Evolutionary conservation across 768 basidiomycete genomes (phyloP).

Genomic region (Mycena venus): DNA sequence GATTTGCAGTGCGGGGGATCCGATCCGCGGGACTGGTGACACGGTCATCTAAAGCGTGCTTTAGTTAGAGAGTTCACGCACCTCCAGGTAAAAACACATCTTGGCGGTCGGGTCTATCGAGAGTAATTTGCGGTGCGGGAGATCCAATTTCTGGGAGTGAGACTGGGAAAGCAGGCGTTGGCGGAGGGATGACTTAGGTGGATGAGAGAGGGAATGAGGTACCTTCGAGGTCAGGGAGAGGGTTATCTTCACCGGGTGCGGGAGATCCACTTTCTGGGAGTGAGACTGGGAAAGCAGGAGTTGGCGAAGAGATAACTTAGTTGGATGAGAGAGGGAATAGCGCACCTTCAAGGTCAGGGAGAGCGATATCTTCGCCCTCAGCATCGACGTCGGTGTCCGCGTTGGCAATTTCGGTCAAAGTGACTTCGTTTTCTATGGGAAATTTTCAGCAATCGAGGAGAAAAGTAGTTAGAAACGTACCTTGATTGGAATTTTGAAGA

Average conservation of each 20-base stretch:
- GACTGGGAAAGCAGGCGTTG: background rate
- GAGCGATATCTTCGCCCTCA: conserved; percentile 1
- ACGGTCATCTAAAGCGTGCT: too few species aligned
- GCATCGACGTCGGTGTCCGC: conserved; percentile 20
- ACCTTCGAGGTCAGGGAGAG: background rate
- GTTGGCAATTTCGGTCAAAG: conserved; percentile 25
- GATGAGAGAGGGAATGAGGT: background rate
- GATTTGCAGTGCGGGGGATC: background rate
- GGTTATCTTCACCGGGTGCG: background rate
- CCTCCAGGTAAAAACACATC: too few species aligned
- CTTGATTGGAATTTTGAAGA: conserved; percentile 29
- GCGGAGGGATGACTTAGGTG: background rate
- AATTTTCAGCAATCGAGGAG: background rate
- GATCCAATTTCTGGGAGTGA: background rate
- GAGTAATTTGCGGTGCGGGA: background rate
- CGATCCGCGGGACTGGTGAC: too few species aligned
- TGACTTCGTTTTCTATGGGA: conserved; percentile 21
- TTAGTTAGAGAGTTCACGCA: too few species aligned
- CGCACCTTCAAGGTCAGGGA: background rate
- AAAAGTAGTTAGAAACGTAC: conserved; percentile 7
- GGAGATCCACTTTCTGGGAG: too few species aligned
- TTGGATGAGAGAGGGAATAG: background rate
- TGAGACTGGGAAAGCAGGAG: too few species aligned
- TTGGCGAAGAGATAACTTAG: too few species aligned
- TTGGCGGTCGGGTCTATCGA: too few species aligned